Evolutionary conservation across 108 stramenopile genomes (phyloP).

Genomic region (Poteriospumella lacustris): DNA sequence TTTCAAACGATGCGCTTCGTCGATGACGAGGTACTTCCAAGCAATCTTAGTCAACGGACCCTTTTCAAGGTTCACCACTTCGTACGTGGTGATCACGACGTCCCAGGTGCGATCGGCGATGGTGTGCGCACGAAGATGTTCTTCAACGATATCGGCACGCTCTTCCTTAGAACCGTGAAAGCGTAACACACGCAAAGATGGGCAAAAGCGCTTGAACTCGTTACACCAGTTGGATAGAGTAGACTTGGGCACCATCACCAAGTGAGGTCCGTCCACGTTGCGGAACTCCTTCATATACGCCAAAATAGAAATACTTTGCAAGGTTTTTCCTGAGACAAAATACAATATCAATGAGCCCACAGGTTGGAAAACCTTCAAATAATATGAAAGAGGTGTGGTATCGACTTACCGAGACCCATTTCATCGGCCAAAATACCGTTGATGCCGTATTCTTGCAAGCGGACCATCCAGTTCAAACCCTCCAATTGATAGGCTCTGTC

Average conservation of each 20-base stretch:
- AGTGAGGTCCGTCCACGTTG: constrained; percentile 83
- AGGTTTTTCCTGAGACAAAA: constrained; percentile 66
- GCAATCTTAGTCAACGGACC: constrained; percentile 46
- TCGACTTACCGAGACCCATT: constrained; percentile 54
- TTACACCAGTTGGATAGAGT: constrained; percentile 98
- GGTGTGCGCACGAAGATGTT: constrained; percentile 35
- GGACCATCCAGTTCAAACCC: constrained; percentile 58
- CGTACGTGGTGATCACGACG: constrained; percentile 82
- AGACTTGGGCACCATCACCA: constrained; percentile 93
- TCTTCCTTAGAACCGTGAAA: constrained; percentile 65
- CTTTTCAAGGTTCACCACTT: constrained; percentile 68
- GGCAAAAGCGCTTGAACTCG: constrained; percentile 91
- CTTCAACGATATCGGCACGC: constrained; percentile 34
- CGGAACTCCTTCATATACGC: constrained; percentile 68
- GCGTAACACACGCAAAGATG: constrained; percentile 67
- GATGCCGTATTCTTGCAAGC: constrained; percentile 67
- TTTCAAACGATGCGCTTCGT: constrained; percentile 87
- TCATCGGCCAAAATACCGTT: constrained; percentile 74
- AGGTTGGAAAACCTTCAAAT: constrained; percentile 35
- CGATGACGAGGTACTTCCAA: constrained; percentile 77
- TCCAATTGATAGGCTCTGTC: constrained; percentile 47
- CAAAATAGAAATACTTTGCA: constrained; percentile 80
- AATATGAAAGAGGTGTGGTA: not conserved
- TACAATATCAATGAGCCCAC: not conserved
- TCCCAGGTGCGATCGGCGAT: constrained; percentile 58